These are phyloP conservation scores for Mortierella sp. DNA, from an alignment of 371 early-diverging fungal genomes.

Conservation along the genomic window DNA sequence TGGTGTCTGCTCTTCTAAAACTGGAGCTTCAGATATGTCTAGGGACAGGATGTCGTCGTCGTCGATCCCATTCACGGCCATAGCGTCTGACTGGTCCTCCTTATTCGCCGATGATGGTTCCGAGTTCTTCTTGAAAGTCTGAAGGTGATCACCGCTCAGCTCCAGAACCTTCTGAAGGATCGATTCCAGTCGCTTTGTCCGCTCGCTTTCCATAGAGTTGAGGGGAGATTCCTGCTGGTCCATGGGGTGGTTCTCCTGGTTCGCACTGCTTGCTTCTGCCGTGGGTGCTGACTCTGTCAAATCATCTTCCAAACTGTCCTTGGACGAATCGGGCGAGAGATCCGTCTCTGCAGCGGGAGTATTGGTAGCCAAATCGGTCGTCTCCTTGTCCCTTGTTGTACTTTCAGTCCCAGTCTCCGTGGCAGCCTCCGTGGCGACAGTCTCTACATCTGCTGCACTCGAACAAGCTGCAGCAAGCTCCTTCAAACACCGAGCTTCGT, in stretches of 20 bases:
- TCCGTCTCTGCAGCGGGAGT: background rate
- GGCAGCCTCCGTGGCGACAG: background rate
- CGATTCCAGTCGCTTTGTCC: constrained; percentile 15
- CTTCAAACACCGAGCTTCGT: constrained; percentile 9
- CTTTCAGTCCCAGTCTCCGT: background rate
- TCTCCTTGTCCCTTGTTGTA: background rate
- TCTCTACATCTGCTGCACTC: background rate
- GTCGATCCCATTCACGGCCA: no score
- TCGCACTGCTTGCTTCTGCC: background rate
- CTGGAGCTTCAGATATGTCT: constrained; percentile 13
- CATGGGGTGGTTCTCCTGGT: background rate
- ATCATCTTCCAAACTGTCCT: background rate
- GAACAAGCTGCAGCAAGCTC: background rate
- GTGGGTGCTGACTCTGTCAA: background rate
- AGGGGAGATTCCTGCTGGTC: background rate
- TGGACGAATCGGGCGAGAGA: background rate
- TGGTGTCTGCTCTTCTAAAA: background rate
- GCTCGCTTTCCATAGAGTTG: background rate
- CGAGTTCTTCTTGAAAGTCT: background rate
- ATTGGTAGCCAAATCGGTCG: background rate
- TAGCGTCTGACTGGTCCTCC: background rate
- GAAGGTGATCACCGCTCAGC: constrained; percentile 1
- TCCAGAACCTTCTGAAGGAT: constrained; percentile 19
- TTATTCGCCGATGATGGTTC: background rate
- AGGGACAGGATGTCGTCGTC: constrained; percentile 23